These are phyloP conservation scores for Ophiocordyceps camponoti-saundersi DNA, from an alignment of 2,329 filamentous ascomycete species.

Conservation along the genomic window DNA sequence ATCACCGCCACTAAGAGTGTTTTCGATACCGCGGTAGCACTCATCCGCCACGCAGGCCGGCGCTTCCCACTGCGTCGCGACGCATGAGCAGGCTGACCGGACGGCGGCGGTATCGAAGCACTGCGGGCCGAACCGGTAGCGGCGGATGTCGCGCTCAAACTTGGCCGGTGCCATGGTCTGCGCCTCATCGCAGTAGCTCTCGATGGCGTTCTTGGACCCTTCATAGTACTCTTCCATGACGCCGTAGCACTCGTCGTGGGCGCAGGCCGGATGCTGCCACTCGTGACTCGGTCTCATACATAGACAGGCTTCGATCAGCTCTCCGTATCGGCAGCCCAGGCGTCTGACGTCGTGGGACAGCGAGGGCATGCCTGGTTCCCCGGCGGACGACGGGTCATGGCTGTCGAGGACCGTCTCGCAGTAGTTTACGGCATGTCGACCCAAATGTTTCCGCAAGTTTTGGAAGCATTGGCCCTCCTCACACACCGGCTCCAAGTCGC, in stretches of 20 bases:
- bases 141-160: not conserved
- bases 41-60: not conserved
- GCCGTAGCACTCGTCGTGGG: not conserved
- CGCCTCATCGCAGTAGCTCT: not conserved
- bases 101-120: not conserved
- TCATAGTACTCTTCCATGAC: not conserved
- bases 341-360: not conserved
- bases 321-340: not conserved
- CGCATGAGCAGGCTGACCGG: not conserved
- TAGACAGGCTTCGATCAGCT: not conserved
- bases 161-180: not conserved
- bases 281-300: not conserved
- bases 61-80: not conserved
- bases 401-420: not conserved
- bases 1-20: not conserved
- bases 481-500: not conserved
- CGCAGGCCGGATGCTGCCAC: not conserved
- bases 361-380: not conserved
- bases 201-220: not conserved
- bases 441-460: not conserved
- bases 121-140: not conserved
- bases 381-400: not conserved
- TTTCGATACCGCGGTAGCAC: not conserved
- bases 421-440: not conserved
- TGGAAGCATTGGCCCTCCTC: not conserved